Base-by-base conservation (phyloP, 2,329 filamentous ascomycete genomes). In the Neonectria ditissima region DNA sequence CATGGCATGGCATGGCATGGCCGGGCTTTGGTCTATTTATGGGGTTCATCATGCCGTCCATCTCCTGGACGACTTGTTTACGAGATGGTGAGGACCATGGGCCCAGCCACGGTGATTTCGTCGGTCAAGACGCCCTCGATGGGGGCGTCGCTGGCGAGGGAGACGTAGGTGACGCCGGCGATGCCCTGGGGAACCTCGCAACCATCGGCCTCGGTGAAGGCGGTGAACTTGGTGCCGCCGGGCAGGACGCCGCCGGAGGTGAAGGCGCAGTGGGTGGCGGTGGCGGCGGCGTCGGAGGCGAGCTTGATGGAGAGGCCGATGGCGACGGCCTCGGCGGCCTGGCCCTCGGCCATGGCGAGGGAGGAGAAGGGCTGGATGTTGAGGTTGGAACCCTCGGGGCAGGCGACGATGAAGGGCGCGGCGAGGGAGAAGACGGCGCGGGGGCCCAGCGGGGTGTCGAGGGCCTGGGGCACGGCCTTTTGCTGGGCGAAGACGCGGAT, bases 391-490 rank as follows among this genome's bases (percentile, higher is more conserved):
- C 87, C 89, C 28, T 84, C 78, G 16, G 91, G 91, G 81, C 91
- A 94, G 30, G 87, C 87, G 59, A 79, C 77, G 81, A 94, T 93
- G 83, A 93, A 93, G 47, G 86, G 86, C 1, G 90, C 87, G 45
- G 91, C 91, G 58, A 94, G 85, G 39, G 90, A 90, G 83, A 92
- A 93, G 77, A 93, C 88, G 67, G 88, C 87, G 68, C 87, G 85
- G 67, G 90, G 87, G 30, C 86, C 86, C 13, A 94, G 87, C 1
- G 91, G 84, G 1, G 88, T 89, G 76, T 93, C 91, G 73, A 93
- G 92, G 26, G 90, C 85, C 74, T 87, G 86, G 4, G 91, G 89
- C 4, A 91, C 85, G 56, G 90, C 87, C 60, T 86, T 80, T 58
- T 83, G 80, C 62, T 85, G 83, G 20, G 84, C 81, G 41, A 87